Evolutionary conservation across 495 filamentous ascomycete genomes (phyloP), one percentile per base, ranked within the genome.

Genomic region (Podospora australis): DNA sequence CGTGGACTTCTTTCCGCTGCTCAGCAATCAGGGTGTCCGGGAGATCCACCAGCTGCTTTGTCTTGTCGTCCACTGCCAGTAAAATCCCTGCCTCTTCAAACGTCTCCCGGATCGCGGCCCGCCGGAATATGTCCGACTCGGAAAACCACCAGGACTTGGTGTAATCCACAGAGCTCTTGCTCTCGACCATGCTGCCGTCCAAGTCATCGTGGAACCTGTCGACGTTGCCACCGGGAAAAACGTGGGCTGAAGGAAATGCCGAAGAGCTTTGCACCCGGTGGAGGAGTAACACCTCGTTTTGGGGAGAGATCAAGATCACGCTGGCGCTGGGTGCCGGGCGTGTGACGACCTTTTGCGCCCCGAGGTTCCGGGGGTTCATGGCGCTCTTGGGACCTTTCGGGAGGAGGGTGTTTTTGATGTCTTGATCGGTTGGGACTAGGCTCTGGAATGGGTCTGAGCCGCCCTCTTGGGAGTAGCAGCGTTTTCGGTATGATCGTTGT

Each of bases 41-140:
- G n/a, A 92, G 42, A 28, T 79, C 70, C 17, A 88, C 55, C 59
- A 84, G 50, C 0, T 50, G 60, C 6, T 16, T 4, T 2, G 20
- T 6, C 40, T 49, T 53, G 19, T n/a, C 34, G 1, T n/a, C n/a
- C n/a, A 36, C 13, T 0, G 87, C 88, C 1, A 98, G 75, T 13
- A 98, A 66, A 32, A 97, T 87, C 0, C 92, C 92, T 53, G 86
- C 90, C 65, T 97, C 92, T 60, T 98, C 92, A 59, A 98, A 96
- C 1, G 88, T 86, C 69, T 97, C 91, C 2, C 91, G 74, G 44
- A 97, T 80, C 0, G 91, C 92, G 19, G 81, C 89, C 11, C 84
- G 64, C 9, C 89, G 71, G 55, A 95, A 96, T n/a, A n/a, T n/a
- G n/a, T n/a, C n/a, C n/a, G n/a, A n/a, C n/a, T n/a, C n/a, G n/a